A percentile compares a stretch with the other conserved stretches of the same genome.
phyloP scores from a whole-genome alignment of 306 rosid genomes.

The Dalbergia cochinchinensis region DNA sequence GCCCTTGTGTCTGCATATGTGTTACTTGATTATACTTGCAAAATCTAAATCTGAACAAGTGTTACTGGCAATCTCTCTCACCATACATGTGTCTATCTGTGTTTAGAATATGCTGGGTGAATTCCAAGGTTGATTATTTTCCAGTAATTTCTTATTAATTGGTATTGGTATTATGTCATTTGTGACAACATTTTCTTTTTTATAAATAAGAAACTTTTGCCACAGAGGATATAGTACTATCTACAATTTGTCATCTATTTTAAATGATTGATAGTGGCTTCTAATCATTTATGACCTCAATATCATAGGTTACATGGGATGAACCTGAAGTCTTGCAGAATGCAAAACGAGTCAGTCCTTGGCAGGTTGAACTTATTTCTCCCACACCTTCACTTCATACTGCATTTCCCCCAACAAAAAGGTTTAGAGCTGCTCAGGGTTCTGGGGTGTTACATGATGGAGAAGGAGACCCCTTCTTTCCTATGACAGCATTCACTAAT shows the following conservation, averaged over 20 bases:
- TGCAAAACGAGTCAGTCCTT: constrained; percentile 68
- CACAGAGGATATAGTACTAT: constrained; percentile 5
- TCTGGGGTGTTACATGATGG: constrained; percentile 42
- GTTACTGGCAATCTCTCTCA: background rate
- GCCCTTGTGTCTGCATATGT: background rate
- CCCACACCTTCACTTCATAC: constrained; percentile 46
- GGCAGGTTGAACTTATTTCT: constrained; percentile 66
- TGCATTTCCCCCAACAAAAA: constrained; percentile 54
- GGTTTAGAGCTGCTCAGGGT: constrained; percentile 47
- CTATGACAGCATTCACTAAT: constrained; percentile 49
- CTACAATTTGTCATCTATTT: constrained; percentile 12
- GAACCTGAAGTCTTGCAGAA: constrained; percentile 64
- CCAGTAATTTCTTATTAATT: background rate
- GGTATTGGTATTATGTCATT: background rate
- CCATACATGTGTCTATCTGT: background rate
- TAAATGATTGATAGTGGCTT: constrained; percentile 4
- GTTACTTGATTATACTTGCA: constrained; percentile 7
- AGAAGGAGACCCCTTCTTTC: constrained; percentile 55
- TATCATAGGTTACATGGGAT: constrained; percentile 70
- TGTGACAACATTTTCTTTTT: constrained; percentile 1
- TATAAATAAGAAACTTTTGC: background rate
- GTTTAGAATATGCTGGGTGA: background rate
- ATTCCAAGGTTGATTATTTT: background rate
- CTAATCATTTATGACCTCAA: constrained; percentile 27
- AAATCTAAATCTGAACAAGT: background rate